phyloP scores from a whole-genome alignment of 371 early-diverging fungal genomes.

The Blakeslea trispora region DNA sequence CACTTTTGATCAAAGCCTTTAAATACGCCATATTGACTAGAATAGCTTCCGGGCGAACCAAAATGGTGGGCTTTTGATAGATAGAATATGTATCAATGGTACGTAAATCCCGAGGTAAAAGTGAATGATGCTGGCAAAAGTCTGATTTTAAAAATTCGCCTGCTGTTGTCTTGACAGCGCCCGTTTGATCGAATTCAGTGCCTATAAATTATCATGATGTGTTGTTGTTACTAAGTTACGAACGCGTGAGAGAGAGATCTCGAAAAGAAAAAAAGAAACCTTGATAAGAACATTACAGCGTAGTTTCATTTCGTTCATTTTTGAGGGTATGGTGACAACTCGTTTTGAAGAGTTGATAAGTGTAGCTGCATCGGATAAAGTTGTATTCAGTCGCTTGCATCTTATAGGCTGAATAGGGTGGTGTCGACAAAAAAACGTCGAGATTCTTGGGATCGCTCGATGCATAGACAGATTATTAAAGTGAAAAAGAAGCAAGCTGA shows the following conservation, averaged over 20 bases:
- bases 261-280: background rate
- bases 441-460: too few species aligned
- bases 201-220: slow-evolving; percentile 30
- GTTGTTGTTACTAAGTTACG: background rate
- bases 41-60: slow-evolving; percentile 86
- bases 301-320: slow-evolving; percentile 33
- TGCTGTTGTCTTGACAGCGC: slow-evolving; percentile 69
- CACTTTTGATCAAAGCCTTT: slow-evolving; percentile 80
- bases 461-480: too few species aligned
- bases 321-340: slow-evolving; percentile 23
- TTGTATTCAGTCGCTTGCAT: background rate
- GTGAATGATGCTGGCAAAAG: slow-evolving; percentile 74
- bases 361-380: background rate
- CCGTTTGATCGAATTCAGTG: slow-evolving; percentile 75
- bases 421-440: background rate
- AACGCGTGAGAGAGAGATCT: background rate
- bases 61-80: slow-evolving; percentile 80
- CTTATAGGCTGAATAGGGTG: background rate
- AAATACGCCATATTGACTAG: slow-evolving; percentile 80
- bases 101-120: slow-evolving; percentile 78
- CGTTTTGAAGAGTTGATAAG: slow-evolving; percentile 5
- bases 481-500: too few species aligned
- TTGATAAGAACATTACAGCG: slow-evolving; percentile 31
- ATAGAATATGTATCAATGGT: slow-evolving; percentile 77
- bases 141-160: slow-evolving; percentile 80